Percentiles rank a stretch among this genome's conserved stretches.
phyloP scores from a whole-genome alignment of 73 alveolate species.

The Blepharisma stoltei region DNA sequence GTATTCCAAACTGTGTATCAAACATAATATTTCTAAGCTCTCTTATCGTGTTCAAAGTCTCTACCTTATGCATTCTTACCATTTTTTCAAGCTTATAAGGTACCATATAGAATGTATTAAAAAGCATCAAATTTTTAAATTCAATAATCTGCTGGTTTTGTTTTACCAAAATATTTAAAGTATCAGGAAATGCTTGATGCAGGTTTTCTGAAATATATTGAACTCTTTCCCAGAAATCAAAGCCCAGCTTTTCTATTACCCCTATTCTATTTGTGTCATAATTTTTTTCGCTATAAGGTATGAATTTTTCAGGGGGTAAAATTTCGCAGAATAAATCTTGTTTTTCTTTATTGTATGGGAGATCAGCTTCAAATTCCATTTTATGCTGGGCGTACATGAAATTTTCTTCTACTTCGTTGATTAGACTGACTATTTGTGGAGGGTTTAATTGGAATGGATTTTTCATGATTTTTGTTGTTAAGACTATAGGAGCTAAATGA shows the following conservation, averaged over 20 bases:
- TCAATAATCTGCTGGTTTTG: conserved; percentile 38
- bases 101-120: conserved; percentile 16
- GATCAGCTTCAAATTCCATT: conserved; percentile 47
- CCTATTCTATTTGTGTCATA: conserved; percentile 38
- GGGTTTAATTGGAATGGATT: neutral
- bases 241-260: conserved; percentile 35
- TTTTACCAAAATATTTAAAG: conserved; percentile 34
- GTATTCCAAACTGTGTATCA: conserved; percentile 53
- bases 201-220: conserved; percentile 26
- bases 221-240: conserved; percentile 24
- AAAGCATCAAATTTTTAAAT: conserved; percentile 34
- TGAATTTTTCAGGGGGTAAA: conserved; percentile 46
- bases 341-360: conserved; percentile 58
- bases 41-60: conserved; percentile 47
- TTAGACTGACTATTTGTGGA: conserved; percentile 8
- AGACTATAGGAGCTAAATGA: neutral
- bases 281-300: conserved; percentile 50
- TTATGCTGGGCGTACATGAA: conserved; percentile 40
- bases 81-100: conserved; percentile 36
- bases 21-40: conserved; percentile 58
- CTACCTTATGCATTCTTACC: conserved; percentile 37
- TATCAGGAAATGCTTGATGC: conserved; percentile 49
- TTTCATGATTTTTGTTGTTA: neutral
- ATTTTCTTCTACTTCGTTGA: conserved; percentile 51
- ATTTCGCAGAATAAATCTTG: conserved; percentile 39